Evolutionary conservation across 2,329 filamentous ascomycete genomes (phyloP).

Genomic region (Neofusicoccum laricinum): DNA sequence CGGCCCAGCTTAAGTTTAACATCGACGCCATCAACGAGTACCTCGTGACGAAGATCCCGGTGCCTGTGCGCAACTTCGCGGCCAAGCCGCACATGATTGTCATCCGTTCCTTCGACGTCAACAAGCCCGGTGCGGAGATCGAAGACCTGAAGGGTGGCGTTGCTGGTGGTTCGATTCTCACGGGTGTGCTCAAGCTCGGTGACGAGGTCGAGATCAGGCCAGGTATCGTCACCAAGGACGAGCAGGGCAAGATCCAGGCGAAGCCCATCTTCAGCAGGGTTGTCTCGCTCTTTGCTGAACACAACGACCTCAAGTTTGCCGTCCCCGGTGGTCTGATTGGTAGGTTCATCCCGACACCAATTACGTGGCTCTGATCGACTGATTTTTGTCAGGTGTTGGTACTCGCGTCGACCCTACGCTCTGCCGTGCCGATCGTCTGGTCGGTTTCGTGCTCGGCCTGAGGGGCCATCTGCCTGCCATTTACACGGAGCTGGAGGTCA

Average conservation of each 20-base stretch:
- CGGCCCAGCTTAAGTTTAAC: slow-evolving; percentile 98
- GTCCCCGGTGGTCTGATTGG: slow-evolving; percentile 94
- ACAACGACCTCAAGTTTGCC: slow-evolving; percentile 97
- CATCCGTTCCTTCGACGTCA: slow-evolving; percentile 98
- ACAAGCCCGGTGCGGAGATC: slow-evolving; percentile 98
- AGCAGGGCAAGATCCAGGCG: slow-evolving; percentile 90
- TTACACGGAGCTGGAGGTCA: slow-evolving; percentile 97
- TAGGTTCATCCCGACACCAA: slow-evolving; percentile 21
- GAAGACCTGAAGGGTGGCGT: slow-evolving; percentile 98
- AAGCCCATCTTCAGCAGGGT: slow-evolving; percentile 95
- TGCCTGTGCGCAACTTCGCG: slow-evolving; percentile 86
- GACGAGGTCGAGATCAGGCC: slow-evolving; percentile 98
- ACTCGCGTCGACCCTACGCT: slow-evolving; percentile 96
- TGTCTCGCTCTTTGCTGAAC: slow-evolving; percentile 92
- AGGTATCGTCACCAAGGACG: slow-evolving; percentile 96
- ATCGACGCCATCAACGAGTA: slow-evolving; percentile 97
- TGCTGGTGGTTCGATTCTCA: slow-evolving; percentile 93
- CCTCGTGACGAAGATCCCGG: slow-evolving; percentile 91
- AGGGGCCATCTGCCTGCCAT: slow-evolving; percentile 92
- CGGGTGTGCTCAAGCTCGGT: slow-evolving; percentile 92
- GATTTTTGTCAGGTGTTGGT: slow-evolving; percentile 64
- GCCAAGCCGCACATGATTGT: slow-evolving; percentile 97
- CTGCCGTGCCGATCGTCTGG: slow-evolving; percentile 97
- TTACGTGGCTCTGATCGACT: neutral
- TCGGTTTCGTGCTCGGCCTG: slow-evolving; percentile 94